These are phyloP conservation scores for Nematodospora valgi DNA, from an alignment of 805 yeast genomes.

Conservation along the genomic window DNA sequence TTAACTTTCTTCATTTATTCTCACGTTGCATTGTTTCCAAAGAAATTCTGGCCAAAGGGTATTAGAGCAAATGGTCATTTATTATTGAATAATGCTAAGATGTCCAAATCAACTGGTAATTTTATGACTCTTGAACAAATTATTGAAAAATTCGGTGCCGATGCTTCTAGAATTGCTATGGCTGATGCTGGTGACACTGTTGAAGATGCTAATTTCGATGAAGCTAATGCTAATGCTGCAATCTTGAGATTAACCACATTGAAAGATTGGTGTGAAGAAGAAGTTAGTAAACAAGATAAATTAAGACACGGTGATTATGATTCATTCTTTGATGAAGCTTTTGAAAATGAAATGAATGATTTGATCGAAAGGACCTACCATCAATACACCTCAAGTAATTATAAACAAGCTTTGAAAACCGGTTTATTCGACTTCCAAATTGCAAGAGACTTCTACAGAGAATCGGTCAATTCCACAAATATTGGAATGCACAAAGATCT, in stretches of 20 bases:
- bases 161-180: constrained; percentile 93
- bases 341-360: constrained; percentile 88
- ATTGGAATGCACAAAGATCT: constrained; percentile 80
- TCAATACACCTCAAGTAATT: constrained; percentile 69
- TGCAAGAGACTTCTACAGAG: constrained; percentile 95
- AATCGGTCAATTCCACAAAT: constrained; percentile 47
- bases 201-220: constrained; percentile 98
- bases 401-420: constrained; percentile 83
- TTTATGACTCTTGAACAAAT: constrained; percentile 86
- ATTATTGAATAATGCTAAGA: constrained; percentile 91
- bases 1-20: constrained; percentile 92
- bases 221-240: constrained; percentile 94
- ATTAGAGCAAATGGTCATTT: constrained; percentile 94
- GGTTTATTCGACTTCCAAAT: constrained; percentile 94
- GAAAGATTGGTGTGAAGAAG: constrained; percentile 94
- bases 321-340: constrained; percentile 78
- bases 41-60: constrained; percentile 89
- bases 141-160: constrained; percentile 91
- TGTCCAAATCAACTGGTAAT: constrained; percentile 98
- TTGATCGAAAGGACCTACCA: constrained; percentile 72
- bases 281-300: constrained; percentile 46
- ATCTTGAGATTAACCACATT: constrained; percentile 87
- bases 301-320: constrained; percentile 50
- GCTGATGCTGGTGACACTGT: constrained; percentile 98
- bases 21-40: constrained; percentile 91